These are phyloP conservation scores for Colletotrichum shisoi DNA, from an alignment of 2,329 filamentous ascomycete species.

Conservation along the genomic window DNA sequence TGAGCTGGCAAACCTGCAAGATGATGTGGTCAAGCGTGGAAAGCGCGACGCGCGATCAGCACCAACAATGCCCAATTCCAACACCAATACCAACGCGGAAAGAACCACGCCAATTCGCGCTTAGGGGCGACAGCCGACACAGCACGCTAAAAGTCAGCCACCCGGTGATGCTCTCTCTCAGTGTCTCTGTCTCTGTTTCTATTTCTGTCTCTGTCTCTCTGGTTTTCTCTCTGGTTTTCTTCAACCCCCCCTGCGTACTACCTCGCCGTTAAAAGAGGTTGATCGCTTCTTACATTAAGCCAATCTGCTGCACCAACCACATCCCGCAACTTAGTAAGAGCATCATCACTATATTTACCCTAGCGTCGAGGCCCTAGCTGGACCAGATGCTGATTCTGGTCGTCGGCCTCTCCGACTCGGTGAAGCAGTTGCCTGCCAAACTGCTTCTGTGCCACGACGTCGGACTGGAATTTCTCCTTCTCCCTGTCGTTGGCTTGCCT, in stretches of 20 bases:
- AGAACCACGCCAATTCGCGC: neutral
- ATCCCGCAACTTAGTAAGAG: neutral
- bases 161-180: neutral
- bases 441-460: neutral
- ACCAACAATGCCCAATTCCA: slow-evolving; percentile 8
- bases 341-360: neutral
- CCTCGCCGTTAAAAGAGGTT: neutral
- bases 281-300: neutral
- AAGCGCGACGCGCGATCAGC: slow-evolving; percentile 11
- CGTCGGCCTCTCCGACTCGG: neutral
- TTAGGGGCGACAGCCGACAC: neutral
- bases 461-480: neutral
- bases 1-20: slow-evolving; percentile 34
- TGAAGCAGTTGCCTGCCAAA: neutral
- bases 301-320: neutral
- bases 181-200: too few relatives aligned
- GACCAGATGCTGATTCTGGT: neutral
- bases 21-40: slow-evolving; percentile 30
- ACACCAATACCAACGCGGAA: neutral
- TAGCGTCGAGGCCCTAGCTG: neutral
- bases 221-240: too few relatives aligned
- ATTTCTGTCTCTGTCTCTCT: too few relatives aligned
- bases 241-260: too few relatives aligned
- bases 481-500: neutral
- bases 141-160: neutral